Evolutionary conservation across 495 filamentous ascomycete species (phyloP).

Genomic region (Hypoxylon subgilvum): DNA sequence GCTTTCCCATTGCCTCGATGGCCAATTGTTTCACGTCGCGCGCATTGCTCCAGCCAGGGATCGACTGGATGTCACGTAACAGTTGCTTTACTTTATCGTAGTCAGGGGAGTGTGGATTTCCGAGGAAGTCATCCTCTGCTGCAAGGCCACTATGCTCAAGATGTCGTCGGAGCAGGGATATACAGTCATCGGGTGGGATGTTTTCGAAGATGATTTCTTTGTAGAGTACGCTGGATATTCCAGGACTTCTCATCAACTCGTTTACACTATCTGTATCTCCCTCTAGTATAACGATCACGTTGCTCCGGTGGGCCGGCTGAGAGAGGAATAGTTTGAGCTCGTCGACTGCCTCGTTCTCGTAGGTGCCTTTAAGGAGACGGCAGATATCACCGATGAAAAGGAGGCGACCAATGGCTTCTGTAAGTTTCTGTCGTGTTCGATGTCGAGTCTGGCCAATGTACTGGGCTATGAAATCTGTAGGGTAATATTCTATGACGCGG

Average conservation of each 20-base stretch:
- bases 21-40: neutral
- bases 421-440: constrained; percentile 60
- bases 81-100: neutral
- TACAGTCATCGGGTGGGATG: constrained; percentile 52
- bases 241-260: constrained; percentile 64
- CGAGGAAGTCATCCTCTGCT: neutral
- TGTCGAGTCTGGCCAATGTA: constrained; percentile 66
- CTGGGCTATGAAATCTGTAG: constrained; percentile 63
- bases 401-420: constrained; percentile 62
- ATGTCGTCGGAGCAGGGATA: constrained; percentile 46
- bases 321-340: constrained; percentile 71
- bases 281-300: constrained; percentile 72
- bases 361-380: constrained; percentile 60
- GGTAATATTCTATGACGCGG: constrained; percentile 64
- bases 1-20: neutral
- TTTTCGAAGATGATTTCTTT: constrained; percentile 59
- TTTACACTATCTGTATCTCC: constrained; percentile 74
- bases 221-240: constrained; percentile 64
- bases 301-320: constrained; percentile 62
- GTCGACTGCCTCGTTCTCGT: constrained; percentile 70
- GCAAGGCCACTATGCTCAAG: neutral
- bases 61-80: constrained; percentile 1
- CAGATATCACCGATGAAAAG: constrained; percentile 71
- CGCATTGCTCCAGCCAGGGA: constrained; percentile 1
- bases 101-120: neutral